Evolutionary conservation across 2,329 filamentous ascomycete genomes (phyloP), one percentile per base, ranked within the genome.

Genomic region (Epichloe gansuensis): DNA sequence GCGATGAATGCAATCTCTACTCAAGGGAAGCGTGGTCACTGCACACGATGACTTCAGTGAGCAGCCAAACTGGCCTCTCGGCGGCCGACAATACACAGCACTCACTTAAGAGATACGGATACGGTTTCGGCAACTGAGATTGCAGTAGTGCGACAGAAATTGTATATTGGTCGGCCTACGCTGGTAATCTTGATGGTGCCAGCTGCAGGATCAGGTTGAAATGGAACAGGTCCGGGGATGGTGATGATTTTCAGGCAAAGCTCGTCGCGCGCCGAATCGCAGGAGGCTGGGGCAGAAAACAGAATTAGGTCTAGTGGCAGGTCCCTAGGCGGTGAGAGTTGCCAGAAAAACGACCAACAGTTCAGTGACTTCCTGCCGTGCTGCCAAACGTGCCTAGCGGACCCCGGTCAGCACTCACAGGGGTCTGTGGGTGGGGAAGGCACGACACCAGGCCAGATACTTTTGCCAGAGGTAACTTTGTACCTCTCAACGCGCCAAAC

Each of bases 401-500:
- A 17, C 17, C 17, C 17, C 17, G 17, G 17, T 17, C 17, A 17
- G 17, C 17, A 17, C 17, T 17, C 17, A 17, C 17, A 17, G 17
- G 17, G 17, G 17, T 17, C 4, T 31, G 28, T 9, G 28, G 28
- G 8, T 9, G 8, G 8, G 28, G 28, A 31, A 31, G 28, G 28
- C 28, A 31, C 28, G 28, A 23, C 23, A 23, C 28, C 8, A 31
- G 25, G 39, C 13, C 39, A 23, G 39, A 42, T 3, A 17, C 12
- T 23, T 46, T n/a, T 46, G 21, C 41, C 28, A 41, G 17, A 25
- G 6, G 17, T 28, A 6, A 41, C 13, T 9, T 17, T 15, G 55
- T 57, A 60, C 59, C 62, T 61, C 62, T 65, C 61, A 64, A 65
- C 62, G 62, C 62, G 62, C 46, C 58, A 54, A 48, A 54, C 52